Evolutionary conservation across 1,284 basidiomycete species (phyloP).

Genomic region (Cutaneotrichosporon spelunceum): DNA sequence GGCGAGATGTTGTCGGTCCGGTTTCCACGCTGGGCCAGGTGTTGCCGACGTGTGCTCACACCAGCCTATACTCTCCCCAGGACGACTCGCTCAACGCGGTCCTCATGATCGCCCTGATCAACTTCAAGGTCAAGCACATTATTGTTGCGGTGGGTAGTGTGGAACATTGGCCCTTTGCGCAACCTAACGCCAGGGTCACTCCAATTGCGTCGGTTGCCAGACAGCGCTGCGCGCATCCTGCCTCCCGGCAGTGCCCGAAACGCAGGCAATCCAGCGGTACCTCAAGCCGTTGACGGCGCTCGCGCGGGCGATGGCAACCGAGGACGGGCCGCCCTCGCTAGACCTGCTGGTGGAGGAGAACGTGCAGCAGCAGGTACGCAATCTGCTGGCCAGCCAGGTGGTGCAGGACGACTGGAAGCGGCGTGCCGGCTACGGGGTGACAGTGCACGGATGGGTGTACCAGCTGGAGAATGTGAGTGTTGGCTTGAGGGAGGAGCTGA

Average conservation of each 20-base stretch:
- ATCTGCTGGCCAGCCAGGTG: constrained; percentile 40
- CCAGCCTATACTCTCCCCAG: constrained; percentile 42
- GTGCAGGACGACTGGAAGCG: constrained; percentile 44
- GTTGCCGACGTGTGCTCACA: too few species aligned
- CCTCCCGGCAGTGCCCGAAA: constrained; percentile 37
- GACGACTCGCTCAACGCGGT: constrained; percentile 48
- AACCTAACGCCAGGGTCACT: constrained; percentile 39
- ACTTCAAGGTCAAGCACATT: constrained; percentile 51
- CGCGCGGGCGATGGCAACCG: constrained; percentile 34
- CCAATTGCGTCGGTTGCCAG: constrained; percentile 49
- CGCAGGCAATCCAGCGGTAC: constrained; percentile 43
- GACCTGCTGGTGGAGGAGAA: constrained; percentile 46
- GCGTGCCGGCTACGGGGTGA: constrained; percentile 41
- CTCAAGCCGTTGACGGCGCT: constrained; percentile 41
- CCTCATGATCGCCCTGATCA: constrained; percentile 46
- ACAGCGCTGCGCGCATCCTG: constrained; percentile 44
- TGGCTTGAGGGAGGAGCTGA: not conserved
- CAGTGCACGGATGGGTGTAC: constrained; percentile 50
- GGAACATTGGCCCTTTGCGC: too few species aligned
- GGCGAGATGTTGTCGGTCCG: too few species aligned
- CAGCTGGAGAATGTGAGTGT: constrained; percentile 48
- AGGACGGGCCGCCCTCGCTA: constrained; percentile 41
- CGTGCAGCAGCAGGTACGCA: constrained; percentile 43
- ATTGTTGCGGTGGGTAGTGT: constrained; percentile 40
- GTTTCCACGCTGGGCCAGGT: too few species aligned